phyloP scores from a whole-genome alignment of 805 yeast species.

The Komagataella pastoris region DNA sequence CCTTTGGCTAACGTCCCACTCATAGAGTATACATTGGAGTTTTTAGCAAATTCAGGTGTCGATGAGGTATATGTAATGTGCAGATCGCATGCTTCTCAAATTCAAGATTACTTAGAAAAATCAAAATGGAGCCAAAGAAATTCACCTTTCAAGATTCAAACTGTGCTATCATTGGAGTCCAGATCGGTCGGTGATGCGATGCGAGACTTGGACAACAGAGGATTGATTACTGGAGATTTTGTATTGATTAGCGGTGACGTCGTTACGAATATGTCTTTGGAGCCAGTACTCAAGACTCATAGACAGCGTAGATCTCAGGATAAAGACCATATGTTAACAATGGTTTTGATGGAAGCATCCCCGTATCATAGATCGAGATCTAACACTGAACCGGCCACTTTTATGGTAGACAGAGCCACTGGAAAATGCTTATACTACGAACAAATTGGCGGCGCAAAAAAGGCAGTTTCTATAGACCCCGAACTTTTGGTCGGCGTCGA shows the following conservation, averaged over 20 bases:
- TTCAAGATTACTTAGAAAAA: slow-evolving; percentile 64
- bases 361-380: slow-evolving; percentile 80
- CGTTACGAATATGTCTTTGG: slow-evolving; percentile 80
- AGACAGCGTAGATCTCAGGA: slow-evolving; percentile 58
- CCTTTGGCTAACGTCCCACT: slow-evolving; percentile 91
- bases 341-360: slow-evolving; percentile 80
- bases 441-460: slow-evolving; percentile 37
- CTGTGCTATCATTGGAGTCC: slow-evolving; percentile 75
- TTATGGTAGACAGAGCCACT: slow-evolving; percentile 62
- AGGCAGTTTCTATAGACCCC: slow-evolving; percentile 58
- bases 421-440: slow-evolving; percentile 78
- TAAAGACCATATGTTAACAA: slow-evolving; percentile 86
- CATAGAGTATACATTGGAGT: slow-evolving; percentile 89
- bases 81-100: slow-evolving; percentile 80
- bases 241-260: slow-evolving; percentile 88
- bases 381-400: slow-evolving; percentile 70
- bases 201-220: slow-evolving; percentile 89
- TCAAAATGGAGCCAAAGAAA: slow-evolving; percentile 58
- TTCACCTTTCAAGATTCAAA: slow-evolving; percentile 71
- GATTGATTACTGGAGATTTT: slow-evolving; percentile 82
- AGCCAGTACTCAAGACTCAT: slow-evolving; percentile 61
- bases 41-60: slow-evolving; percentile 82
- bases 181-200: slow-evolving; percentile 94
- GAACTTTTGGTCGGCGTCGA: slow-evolving; percentile 69
- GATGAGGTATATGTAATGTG: slow-evolving; percentile 85